A percentile compares a stretch with the other conserved stretches of the same genome.
Conservation (phyloP, 1,284 basidiomycete genomes). For the Cystobasidium sp. region DNA sequence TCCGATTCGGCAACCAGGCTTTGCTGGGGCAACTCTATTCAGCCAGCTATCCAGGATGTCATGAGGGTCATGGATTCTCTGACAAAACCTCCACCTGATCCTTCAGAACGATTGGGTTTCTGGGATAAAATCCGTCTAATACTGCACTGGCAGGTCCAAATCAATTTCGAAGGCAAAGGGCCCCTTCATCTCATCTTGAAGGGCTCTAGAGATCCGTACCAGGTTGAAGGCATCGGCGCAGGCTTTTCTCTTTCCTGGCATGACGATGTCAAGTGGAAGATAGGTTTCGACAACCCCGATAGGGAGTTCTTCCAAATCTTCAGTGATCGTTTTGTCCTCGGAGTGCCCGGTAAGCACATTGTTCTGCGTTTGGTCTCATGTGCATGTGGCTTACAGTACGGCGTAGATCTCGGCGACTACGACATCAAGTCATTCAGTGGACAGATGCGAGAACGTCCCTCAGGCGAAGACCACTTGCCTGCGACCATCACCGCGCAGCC, state of each 20-base stretch:
- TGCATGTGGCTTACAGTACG: neutral
- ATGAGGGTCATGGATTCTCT: constrained; percentile 82
- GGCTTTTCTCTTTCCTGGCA: constrained; percentile 89
- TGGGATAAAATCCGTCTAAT: constrained; percentile 92
- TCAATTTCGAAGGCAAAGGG: constrained; percentile 67
- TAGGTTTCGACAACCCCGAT: constrained; percentile 76
- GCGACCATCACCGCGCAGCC: neutral
- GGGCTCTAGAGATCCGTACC: constrained; percentile 83
- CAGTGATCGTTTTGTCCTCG: constrained; percentile 78
- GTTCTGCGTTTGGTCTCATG: neutral
- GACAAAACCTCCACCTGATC: constrained; percentile 77
- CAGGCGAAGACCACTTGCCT: constrained; percentile 35
- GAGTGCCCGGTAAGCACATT: constrained; percentile 64
- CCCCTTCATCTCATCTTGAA: constrained; percentile 83
- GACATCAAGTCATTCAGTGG: constrained; percentile 61
- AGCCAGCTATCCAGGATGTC: constrained; percentile 83
- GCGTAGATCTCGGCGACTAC: constrained; percentile 57
- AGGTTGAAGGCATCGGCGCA: constrained; percentile 73
- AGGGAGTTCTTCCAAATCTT: constrained; percentile 81
- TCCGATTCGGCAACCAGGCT: constrained; percentile 73
- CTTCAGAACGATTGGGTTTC: constrained; percentile 85
- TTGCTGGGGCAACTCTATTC: constrained; percentile 88
- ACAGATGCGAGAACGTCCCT: constrained; percentile 51
- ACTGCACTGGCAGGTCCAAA: constrained; percentile 79
- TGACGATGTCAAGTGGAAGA: constrained; percentile 72